phyloP scores from a whole-genome alignment of 805 yeast genomes.

The Hanseniaspora hatyaiensis region DNA sequence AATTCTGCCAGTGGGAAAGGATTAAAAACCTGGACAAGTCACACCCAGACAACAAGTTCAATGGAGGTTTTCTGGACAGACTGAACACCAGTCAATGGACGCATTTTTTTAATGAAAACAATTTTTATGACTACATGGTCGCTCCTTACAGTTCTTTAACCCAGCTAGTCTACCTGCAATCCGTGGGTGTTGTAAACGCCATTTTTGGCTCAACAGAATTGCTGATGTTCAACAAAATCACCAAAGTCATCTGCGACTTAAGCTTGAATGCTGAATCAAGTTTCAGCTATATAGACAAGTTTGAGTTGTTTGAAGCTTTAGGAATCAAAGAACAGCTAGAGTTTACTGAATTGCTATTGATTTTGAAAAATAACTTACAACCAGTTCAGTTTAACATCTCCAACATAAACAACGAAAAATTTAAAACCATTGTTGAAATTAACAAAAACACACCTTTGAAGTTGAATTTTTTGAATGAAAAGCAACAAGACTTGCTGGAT shows the following conservation, averaged over 20 bases:
- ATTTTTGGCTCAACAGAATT: conserved; percentile 79
- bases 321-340: conserved; percentile 6
- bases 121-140: conserved; percentile 48
- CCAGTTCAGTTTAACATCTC: conserved; percentile 1
- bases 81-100: conserved; percentile 33
- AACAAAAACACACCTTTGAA: conserved; percentile 3
- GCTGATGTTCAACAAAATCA: conserved; percentile 48
- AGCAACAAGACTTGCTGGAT: conserved; percentile 9
- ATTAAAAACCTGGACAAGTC: background rate
- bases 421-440: conserved; percentile 3
- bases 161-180: conserved; percentile 63
- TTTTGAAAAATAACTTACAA: conserved; percentile 1
- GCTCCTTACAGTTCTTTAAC: conserved; percentile 76
- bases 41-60: conserved; percentile 5
- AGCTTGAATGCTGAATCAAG: background rate
- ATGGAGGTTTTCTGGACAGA: conserved; percentile 3
- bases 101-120: conserved; percentile 42
- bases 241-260: conserved; percentile 58
- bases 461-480: background rate
- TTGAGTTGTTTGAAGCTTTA: conserved; percentile 2
- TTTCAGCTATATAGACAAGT: conserved; percentile 35
- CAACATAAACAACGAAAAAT: background rate
- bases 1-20: conserved; percentile 7
- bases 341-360: conserved; percentile 10
- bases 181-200: conserved; percentile 49